These are phyloP conservation scores for Galerina marginata DNA, from an alignment of 768 basidiomycete genomes.

Conservation along the genomic window DNA sequence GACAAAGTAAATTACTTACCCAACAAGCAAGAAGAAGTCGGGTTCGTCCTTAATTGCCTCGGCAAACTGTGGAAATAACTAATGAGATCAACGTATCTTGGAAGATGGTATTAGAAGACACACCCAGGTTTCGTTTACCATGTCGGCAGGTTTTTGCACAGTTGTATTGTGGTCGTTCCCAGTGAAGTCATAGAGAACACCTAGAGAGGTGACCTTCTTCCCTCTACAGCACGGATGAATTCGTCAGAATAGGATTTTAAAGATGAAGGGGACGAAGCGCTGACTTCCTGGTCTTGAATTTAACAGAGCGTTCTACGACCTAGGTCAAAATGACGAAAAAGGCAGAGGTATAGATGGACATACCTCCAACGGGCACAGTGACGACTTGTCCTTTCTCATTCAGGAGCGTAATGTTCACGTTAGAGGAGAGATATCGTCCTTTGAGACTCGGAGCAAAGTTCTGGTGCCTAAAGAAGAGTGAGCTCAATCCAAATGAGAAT, in stretches of 20 bases:
- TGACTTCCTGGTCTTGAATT: slow-evolving; percentile 78
- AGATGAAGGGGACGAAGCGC: slow-evolving; percentile 21
- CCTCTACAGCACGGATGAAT: slow-evolving; percentile 45
- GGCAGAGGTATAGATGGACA: slow-evolving; percentile 1
- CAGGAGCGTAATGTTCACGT: slow-evolving; percentile 81
- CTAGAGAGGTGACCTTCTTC: slow-evolving; percentile 76
- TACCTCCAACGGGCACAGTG: slow-evolving; percentile 44
- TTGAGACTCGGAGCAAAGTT: slow-evolving; percentile 71
- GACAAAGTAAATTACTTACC: slow-evolving; percentile 43
- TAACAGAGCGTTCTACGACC: slow-evolving; percentile 58
- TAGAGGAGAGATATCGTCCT: slow-evolving; percentile 82
- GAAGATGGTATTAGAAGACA: slow-evolving; percentile 11
- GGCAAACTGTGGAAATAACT: slow-evolving; percentile 54
- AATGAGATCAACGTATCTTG: neutral
- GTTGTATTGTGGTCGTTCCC: slow-evolving; percentile 74
- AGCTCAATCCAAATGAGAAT: neutral
- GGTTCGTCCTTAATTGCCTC: slow-evolving; percentile 82
- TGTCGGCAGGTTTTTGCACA: slow-evolving; percentile 71
- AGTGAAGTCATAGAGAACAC: slow-evolving; percentile 79
- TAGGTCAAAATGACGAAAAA: neutral
- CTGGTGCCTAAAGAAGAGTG: slow-evolving; percentile 46
- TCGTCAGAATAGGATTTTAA: neutral
- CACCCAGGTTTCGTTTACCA: slow-evolving; percentile 85
- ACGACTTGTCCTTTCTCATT: slow-evolving; percentile 44
- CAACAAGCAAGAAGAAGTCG: slow-evolving; percentile 79